Base-by-base conservation (phyloP, 495 filamentous ascomycete genomes). In the Podospora appendiculata region DNA sequence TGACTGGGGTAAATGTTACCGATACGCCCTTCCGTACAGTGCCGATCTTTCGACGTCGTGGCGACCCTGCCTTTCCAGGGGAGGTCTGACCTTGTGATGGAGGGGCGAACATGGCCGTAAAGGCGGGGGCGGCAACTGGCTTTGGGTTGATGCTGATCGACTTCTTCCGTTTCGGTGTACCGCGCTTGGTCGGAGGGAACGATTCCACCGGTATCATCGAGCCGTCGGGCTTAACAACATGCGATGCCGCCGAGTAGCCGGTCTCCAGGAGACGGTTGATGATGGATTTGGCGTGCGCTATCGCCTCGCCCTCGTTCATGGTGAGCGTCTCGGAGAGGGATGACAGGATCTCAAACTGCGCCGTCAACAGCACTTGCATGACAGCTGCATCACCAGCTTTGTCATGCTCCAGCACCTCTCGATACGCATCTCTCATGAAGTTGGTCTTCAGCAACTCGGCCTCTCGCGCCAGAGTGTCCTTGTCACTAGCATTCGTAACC, bases 191-290 rank as follows among this genome's bases (percentile, higher is more conserved):
- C 7, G 89, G 86, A 47, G 87, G 78, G 57, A 86, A 83, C 32
- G 71, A 70, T 57, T 85, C 80, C 0, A 79, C 74, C 11, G 84
- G 76, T 60, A 87, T 69, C 59, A 71, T 67, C 44, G 78, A 84
- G 36, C 89, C 90, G 59, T 94, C 92, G 8, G 91, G 89, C 64
- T 95, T 96, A 61, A 99, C 85, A 41, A 96, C 81, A 56, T 90
- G 87, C 12, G 86, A 84, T 25, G 83, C 77, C 2, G 85, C 81
- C 38, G 82, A 76, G 17, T 81, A 82, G 52, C 89, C 91, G 8
- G 79, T 79, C 49, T 86, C 82, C 43, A 96, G 74, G 54, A 99
- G 81, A 54, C 88, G 86, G 35, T 77, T 72, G 10, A 99, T 84
- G 47, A 91, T 82, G n/a, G 65, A 75, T 60, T 85, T 88, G 32